phyloP scores from a whole-genome alignment of 2,329 filamentous ascomycete species.

The Exophiala aquamarina region DNA sequence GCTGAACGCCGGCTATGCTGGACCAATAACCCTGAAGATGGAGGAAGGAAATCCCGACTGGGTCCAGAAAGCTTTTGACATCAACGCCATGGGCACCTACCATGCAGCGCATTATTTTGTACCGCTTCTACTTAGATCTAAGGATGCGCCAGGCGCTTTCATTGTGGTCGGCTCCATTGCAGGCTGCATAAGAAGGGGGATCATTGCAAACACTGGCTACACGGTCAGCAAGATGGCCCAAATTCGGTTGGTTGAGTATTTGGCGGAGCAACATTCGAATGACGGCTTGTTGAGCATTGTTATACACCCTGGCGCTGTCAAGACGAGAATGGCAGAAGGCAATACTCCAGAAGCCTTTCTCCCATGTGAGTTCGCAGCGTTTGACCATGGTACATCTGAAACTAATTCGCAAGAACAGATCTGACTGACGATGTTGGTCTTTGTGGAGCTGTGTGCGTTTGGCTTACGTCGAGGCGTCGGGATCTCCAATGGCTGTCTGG shows the following conservation, averaged over 20 bases:
- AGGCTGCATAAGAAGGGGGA: conserved; percentile 37
- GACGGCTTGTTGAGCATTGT: conserved; percentile 30
- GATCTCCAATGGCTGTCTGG: conserved; percentile 22
- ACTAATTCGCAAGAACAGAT: conserved; percentile 3
- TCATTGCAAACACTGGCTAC: conserved; percentile 42
- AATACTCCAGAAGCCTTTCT: conserved; percentile 29
- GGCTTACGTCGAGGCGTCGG: conserved; percentile 17
- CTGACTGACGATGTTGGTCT: conserved; percentile 30
- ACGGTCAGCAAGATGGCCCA: conserved; percentile 40
- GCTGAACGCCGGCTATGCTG: conserved; percentile 33
- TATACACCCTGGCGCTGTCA: conserved; percentile 40
- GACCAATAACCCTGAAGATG: conserved; percentile 35
- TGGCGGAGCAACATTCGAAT: conserved; percentile 36
- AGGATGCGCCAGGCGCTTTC: conserved; percentile 32
- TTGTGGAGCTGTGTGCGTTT: conserved; percentile 29
- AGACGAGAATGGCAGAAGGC: conserved; percentile 35
- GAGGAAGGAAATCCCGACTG: conserved; percentile 34
- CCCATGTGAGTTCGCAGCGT: conserved; percentile 12
- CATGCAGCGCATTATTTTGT: conserved; percentile 38
- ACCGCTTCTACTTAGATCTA: conserved; percentile 31
- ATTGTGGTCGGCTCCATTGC: conserved; percentile 35
- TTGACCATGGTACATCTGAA: too few relatives aligned
- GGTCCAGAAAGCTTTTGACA: conserved; percentile 37
- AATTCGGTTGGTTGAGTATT: conserved; percentile 38
- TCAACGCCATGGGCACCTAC: conserved; percentile 41